These are phyloP conservation scores for Xerocomellus amylosporus DNA, from an alignment of 768 basidiomycete species.

Conservation along the genomic window DNA sequence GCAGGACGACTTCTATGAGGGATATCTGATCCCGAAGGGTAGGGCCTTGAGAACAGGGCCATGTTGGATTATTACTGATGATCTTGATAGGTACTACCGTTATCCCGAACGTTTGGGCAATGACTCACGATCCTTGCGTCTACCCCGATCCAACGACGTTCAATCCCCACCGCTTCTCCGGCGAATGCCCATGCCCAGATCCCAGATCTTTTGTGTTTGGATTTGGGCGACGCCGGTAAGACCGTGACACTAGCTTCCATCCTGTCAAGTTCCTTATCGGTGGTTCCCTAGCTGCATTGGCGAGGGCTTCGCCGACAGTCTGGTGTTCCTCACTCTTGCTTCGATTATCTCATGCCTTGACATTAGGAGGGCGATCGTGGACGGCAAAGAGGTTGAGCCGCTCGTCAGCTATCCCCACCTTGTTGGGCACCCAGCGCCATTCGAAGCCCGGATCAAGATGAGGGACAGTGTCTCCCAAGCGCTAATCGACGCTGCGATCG, in stretches of 20 bases:
- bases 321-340: neutral
- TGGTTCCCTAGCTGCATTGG: neutral
- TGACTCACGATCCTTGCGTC: slow-evolving; percentile 1
- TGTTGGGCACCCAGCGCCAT: neutral
- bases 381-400: neutral
- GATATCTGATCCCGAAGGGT: slow-evolving; percentile 5
- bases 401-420: neutral
- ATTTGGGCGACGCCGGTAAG: slow-evolving; percentile 6
- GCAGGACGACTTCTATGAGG: slow-evolving; percentile 6
- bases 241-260: neutral
- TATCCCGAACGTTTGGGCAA: slow-evolving; percentile 4
- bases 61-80: neutral
- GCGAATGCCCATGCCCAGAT: neutral
- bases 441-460: neutral
- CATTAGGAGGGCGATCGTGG: neutral
- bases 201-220: slow-evolving; percentile 1
- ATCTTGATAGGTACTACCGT: neutral
- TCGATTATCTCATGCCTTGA: neutral
- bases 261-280: neutral
- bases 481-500: neutral
- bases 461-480: neutral
- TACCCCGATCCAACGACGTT: slow-evolving; percentile 1
- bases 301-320: neutral
- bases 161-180: neutral
- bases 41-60: neutral